phyloP scores from a whole-genome alignment of 345 rosid species.

The Eucalyptus pauciflora region DNA sequence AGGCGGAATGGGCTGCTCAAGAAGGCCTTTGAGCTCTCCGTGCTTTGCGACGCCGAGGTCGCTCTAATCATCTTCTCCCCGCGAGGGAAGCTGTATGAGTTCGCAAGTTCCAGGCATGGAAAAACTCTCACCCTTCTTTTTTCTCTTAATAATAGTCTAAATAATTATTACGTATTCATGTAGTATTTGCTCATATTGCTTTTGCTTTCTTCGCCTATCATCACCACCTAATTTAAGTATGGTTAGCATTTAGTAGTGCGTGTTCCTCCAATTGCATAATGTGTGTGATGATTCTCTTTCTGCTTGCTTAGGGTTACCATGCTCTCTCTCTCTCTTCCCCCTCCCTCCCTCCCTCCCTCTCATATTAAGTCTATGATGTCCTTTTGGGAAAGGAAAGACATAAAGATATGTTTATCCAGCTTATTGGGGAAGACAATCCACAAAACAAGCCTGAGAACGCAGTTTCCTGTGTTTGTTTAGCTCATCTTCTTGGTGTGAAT shows the following conservation, averaged over 20 bases:
- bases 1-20: constrained; percentile 6
- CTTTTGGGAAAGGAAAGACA: not conserved
- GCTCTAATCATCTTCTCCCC: constrained; percentile 2
- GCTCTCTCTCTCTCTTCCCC: not conserved
- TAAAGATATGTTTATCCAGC: not conserved
- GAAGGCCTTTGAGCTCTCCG: constrained; percentile 9
- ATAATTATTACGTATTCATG: not conserved
- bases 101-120: constrained; percentile 4
- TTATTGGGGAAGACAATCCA: not conserved
- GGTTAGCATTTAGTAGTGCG: not conserved
- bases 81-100: constrained; percentile 2
- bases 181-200: not conserved
- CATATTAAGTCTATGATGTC: not conserved
- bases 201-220: not conserved
- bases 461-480: not conserved
- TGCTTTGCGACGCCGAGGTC: constrained; percentile 5
- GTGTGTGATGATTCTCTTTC: not conserved
- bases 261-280: not conserved
- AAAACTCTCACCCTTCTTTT: not conserved
- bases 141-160: not conserved
- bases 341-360: not conserved
- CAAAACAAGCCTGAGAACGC: not conserved
- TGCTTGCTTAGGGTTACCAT: not conserved
- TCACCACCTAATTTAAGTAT: not conserved
- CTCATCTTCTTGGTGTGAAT: not conserved